Conservation (phyloP, 2,329 filamentous ascomycete genomes). For the Teratosphaeria pseudoeucalypti region DNA sequence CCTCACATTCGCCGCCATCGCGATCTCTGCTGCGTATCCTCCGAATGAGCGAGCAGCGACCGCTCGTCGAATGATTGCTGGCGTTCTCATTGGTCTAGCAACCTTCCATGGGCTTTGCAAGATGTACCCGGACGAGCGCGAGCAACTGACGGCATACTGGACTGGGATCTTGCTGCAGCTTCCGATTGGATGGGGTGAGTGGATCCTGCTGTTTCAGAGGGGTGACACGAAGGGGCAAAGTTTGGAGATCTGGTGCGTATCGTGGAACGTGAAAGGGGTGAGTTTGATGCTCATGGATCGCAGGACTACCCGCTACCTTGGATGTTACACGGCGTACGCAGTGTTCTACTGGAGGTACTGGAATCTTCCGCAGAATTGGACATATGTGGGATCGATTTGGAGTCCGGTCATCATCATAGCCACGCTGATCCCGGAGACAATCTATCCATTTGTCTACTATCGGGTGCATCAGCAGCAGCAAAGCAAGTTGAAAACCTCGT, state of each 20-base stretch:
- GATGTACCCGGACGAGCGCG: constrained; percentile 29
- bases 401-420: constrained; percentile 26
- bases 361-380: constrained; percentile 30
- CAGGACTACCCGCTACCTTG: constrained; percentile 30
- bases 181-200: constrained; percentile 29
- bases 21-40: constrained; percentile 23
- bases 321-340: constrained; percentile 29
- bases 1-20: constrained; percentile 25
- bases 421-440: constrained; percentile 29
- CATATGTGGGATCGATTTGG: constrained; percentile 27
- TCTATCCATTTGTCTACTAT: constrained; percentile 31
- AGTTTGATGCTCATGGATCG: background rate
- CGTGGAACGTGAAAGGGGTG: background rate
- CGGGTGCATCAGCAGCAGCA: constrained; percentile 13
- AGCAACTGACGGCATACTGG: constrained; percentile 32
- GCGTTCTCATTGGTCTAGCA: constrained; percentile 21
- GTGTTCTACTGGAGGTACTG: constrained; percentile 32
- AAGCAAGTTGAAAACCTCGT: background rate
- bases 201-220: constrained; percentile 22
- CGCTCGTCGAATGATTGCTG: constrained; percentile 10
- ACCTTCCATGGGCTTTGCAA: constrained; percentile 20
- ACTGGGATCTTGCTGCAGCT: constrained; percentile 29
- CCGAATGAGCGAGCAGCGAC: constrained; percentile 8
- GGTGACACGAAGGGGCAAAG: constrained; percentile 29
- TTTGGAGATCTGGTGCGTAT: constrained; percentile 30